Evolutionary conservation across 345 rosid species (phyloP).

Genomic region (Corchorus olitorius): DNA sequence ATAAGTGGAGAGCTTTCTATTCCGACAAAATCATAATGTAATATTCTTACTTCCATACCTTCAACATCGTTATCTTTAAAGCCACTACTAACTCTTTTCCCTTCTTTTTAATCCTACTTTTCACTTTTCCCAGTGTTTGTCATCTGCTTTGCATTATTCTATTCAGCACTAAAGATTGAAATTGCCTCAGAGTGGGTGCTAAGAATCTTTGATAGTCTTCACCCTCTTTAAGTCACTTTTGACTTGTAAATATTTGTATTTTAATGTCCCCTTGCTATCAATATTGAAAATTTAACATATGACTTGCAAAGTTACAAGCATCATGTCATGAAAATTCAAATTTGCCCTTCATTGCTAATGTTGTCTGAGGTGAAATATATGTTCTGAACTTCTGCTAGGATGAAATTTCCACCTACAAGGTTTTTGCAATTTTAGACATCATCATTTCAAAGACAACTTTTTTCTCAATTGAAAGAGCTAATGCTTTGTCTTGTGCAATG

Average conservation of each 20-base stretch:
- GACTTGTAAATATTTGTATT: slow-evolving; percentile 28
- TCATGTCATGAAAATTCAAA: slow-evolving; percentile 9
- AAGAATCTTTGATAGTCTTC: slow-evolving; percentile 35
- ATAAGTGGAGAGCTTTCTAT: slow-evolving; percentile 30
- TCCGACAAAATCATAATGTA: slow-evolving; percentile 40
- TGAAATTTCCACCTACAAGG: background rate
- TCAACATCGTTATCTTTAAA: slow-evolving; percentile 17
- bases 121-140: slow-evolving; percentile 24
- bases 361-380: background rate
- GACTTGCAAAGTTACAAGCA: background rate
- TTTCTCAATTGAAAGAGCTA: background rate
- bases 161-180: slow-evolving; percentile 18
- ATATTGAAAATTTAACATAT: slow-evolving; percentile 9
- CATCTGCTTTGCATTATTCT: slow-evolving; percentile 26
- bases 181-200: slow-evolving; percentile 36
- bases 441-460: background rate
- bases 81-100: slow-evolving; percentile 2
- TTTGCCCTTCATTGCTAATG: slow-evolving; percentile 8
- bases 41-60: slow-evolving; percentile 32
- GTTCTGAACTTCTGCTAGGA: background rate
- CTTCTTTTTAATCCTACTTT: slow-evolving; percentile 18
- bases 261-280: slow-evolving; percentile 16
- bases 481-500: too few species aligned
- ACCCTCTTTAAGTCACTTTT: slow-evolving; percentile 31
- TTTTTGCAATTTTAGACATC: background rate